Percentiles rank a stretch among this genome's conserved stretches.
phyloP scores from a whole-genome alignment of 495 filamentous ascomycete genomes.

The Schizothecium vesticola region DNA sequence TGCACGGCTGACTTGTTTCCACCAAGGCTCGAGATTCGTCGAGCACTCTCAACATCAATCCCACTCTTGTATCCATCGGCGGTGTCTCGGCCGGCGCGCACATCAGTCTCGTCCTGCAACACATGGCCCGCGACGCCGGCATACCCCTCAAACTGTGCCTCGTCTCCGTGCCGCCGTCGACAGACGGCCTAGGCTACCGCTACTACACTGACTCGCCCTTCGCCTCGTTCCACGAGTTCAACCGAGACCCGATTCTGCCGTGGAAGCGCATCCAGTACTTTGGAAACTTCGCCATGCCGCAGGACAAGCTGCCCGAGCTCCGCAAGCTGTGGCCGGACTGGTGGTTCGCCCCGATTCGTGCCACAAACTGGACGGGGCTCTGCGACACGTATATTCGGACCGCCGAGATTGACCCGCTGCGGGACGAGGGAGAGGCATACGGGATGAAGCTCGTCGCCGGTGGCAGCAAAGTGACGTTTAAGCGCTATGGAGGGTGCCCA shows the following conservation, averaged over 20 bases:
- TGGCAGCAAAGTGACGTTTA: slow-evolving; percentile 43
- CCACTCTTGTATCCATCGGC: slow-evolving; percentile 42
- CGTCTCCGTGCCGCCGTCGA: slow-evolving; percentile 38
- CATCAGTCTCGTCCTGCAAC: slow-evolving; percentile 42
- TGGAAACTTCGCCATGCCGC: slow-evolving; percentile 28
- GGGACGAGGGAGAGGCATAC: slow-evolving; percentile 52
- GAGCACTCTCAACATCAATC: slow-evolving; percentile 36
- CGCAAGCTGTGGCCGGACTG: slow-evolving; percentile 29
- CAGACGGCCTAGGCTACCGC: slow-evolving; percentile 34
- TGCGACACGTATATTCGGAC: slow-evolving; percentile 46
- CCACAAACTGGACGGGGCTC: slow-evolving; percentile 38
- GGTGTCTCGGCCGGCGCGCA: slow-evolving; percentile 47
- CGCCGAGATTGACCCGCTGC: slow-evolving; percentile 44
- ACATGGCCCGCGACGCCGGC: slow-evolving; percentile 44
- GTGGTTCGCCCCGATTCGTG: slow-evolving; percentile 36
- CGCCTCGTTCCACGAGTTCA: slow-evolving; percentile 40
- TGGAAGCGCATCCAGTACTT: slow-evolving; percentile 48
- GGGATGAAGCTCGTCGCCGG: slow-evolving; percentile 40
- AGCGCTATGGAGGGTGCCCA: slow-evolving; percentile 42
- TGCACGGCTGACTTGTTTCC: background rate
- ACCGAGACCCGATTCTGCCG: slow-evolving; percentile 40
- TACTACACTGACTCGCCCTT: slow-evolving; percentile 42
- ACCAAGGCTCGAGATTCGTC: slow-evolving; percentile 28
- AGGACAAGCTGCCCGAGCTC: slow-evolving; percentile 17
- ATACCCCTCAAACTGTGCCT: slow-evolving; percentile 40